Evolutionary conservation across 2,329 filamentous ascomycete genomes (phyloP).

Genomic region (Bipolaris victoriae): DNA sequence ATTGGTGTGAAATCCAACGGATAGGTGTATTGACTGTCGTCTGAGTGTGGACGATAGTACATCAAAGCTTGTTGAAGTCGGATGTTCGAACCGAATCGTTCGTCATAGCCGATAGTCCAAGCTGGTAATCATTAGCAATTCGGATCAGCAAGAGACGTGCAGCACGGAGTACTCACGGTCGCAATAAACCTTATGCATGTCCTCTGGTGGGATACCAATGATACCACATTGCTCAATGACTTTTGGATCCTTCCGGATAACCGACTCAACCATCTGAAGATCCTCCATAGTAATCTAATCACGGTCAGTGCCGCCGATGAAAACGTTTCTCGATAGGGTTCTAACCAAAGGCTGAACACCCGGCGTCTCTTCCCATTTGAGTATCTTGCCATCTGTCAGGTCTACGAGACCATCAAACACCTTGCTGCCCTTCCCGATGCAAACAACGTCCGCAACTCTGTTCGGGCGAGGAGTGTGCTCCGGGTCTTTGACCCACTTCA

Average conservation of each 20-base stretch:
- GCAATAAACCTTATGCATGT: constrained; percentile 96
- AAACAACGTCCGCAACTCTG: constrained; percentile 80
- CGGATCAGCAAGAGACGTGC: constrained; percentile 11
- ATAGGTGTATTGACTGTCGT: constrained; percentile 88
- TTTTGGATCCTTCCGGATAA: constrained; percentile 76
- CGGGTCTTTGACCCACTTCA: constrained; percentile 74
- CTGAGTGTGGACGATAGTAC: constrained; percentile 87
- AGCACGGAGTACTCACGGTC: constrained; percentile 65
- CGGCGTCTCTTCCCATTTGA: constrained; percentile 75
- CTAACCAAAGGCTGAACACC: constrained; percentile 80
- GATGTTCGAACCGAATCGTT: constrained; percentile 78
- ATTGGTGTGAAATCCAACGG: constrained; percentile 94
- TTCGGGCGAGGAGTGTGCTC: constrained; percentile 65
- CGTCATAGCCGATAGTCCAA: constrained; percentile 95
- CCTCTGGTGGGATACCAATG: constrained; percentile 76
- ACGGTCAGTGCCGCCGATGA: constrained; percentile 6
- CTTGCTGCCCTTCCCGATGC: constrained; percentile 76
- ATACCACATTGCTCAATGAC: constrained; percentile 89
- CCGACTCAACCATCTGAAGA: constrained; percentile 76
- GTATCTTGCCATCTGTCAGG: constrained; percentile 68
- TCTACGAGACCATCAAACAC: constrained; percentile 84
- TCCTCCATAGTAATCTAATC: constrained; percentile 86
- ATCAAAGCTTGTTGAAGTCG: constrained; percentile 91
- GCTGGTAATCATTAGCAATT: constrained; percentile 52
- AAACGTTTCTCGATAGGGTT: background rate